A percentile compares a stretch with the other conserved stretches of the same genome.
phyloP scores from a whole-genome alignment of 495 filamentous ascomycete species.

The Letharia lupina region DNA sequence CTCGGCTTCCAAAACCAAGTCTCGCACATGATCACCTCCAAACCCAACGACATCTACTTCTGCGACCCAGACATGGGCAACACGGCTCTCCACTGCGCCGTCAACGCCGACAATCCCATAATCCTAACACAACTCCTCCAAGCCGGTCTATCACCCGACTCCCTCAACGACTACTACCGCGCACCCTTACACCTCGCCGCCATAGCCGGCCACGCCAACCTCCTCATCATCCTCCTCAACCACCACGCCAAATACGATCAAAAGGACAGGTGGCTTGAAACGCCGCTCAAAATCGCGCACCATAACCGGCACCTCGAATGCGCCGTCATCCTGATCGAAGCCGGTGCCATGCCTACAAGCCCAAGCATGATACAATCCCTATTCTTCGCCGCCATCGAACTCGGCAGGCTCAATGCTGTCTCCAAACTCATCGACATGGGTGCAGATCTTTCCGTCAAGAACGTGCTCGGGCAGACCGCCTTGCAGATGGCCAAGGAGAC shows the following conservation, averaged over 20 bases:
- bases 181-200: slow-evolving; percentile 16
- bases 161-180: slow-evolving; percentile 12
- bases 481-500: slow-evolving; percentile 14
- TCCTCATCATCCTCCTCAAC: slow-evolving; percentile 11
- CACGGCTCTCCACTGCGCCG: slow-evolving; percentile 18
- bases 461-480: slow-evolving; percentile 14
- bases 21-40: slow-evolving; percentile 4
- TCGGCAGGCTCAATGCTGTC: slow-evolving; percentile 11
- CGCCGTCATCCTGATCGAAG: slow-evolving; percentile 12
- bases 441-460: slow-evolving; percentile 14
- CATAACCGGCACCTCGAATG: slow-evolving; percentile 33
- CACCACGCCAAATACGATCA: not conserved
- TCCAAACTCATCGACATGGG: slow-evolving; percentile 9
- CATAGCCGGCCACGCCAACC: not conserved
- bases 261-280: slow-evolving; percentile 32
- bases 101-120: slow-evolving; percentile 7
- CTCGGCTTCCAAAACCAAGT: slow-evolving; percentile 7
- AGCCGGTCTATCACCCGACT: slow-evolving; percentile 4
- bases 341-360: slow-evolving; percentile 1
- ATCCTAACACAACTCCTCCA: slow-evolving; percentile 4
- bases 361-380: slow-evolving; percentile 4
- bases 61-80: slow-evolving; percentile 19
- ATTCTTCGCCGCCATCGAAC: slow-evolving; percentile 17
- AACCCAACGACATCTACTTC: slow-evolving; percentile 1
- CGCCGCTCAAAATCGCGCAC: slow-evolving; percentile 60